Percentiles rank a stretch among this genome's conserved stretches.
Evolutionary conservation across 257 asterid species (phyloP).

Genomic region (Scutellaria barbata): DNA sequence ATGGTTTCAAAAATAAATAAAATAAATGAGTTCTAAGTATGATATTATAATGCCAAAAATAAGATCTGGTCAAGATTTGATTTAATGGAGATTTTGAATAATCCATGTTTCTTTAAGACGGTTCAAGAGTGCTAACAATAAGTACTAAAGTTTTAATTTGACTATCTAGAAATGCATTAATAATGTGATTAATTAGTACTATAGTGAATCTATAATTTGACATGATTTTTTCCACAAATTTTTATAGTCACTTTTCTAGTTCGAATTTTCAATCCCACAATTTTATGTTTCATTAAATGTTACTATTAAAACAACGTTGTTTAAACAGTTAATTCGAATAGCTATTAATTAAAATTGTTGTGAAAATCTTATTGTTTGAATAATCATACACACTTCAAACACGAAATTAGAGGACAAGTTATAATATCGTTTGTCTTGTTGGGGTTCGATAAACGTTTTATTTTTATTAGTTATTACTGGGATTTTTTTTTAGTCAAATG

Average conservation of each 20-base stretch:
- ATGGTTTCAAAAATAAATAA: background rate
- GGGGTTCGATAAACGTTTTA: background rate
- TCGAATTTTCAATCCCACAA: no score
- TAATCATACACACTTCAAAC: no score
- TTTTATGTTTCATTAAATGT: no score
- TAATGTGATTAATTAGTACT: slow-evolving; percentile 5
- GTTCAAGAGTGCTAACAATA: background rate
- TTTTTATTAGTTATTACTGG: no score
- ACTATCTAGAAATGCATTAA: slow-evolving; percentile 30
- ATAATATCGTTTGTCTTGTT: background rate
- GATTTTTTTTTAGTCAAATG: no score
- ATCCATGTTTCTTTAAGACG: slow-evolving; percentile 38
- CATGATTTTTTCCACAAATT: background rate
- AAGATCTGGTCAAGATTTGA: slow-evolving; percentile 33
- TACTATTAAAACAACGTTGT: no score
- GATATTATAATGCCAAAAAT: background rate
- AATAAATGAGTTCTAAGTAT: background rate
- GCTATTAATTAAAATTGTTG: background rate
- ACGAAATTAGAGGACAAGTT: no score
- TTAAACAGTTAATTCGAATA: no score
- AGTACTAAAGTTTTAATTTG: slow-evolving; percentile 31
- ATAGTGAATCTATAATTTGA: slow-evolving; percentile 14
- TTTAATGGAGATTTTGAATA: slow-evolving; percentile 33
- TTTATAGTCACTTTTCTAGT: no score
- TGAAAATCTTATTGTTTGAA: background rate